Base-by-base conservation (phyloP, 148 eudicot species). In the Camellia granthamiana region DNA sequence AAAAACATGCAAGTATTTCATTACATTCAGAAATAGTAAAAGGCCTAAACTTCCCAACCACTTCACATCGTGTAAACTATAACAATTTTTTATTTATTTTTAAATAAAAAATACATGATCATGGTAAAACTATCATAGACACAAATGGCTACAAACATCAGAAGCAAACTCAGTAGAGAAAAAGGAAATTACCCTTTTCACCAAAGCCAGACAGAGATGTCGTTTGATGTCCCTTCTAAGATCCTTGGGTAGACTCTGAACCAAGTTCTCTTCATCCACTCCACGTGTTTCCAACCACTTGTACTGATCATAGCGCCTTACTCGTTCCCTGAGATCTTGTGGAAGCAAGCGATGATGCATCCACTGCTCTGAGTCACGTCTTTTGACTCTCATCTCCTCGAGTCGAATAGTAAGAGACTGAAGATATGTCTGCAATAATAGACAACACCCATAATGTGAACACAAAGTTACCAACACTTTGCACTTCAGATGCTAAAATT, bases 301-400 rank as follows among this genome's bases (percentile, higher is more conserved):
- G 82, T 91, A 91, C 76, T 91, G 94, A 81, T 91, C 94, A 81
- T 91, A 91, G 52, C 92, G 92, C 80, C 94, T 88, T 51, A 91
- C 94, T 18, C 94, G 89, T 80, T 89, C 92, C 79, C 94, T 84
- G 1, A 91, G 88, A 67, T 91, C 94, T 49, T 82, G 90, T 1
- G 94, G 94, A 43, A 91, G 88, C 81, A 91, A 79, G 47, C 94
- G 94, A 79, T 91, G 94, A 78, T 90, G 94, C 94, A 91, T 91
- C 92, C 94, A 91, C 83, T 91, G 94, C 86, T 91, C 92, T 46
- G 94, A 91, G 79, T 91, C 94, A 52, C 92, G 94, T 84, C 94
- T 89, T 86, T 91, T 91, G 55, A 91, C 92, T 80, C 94, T 91
- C 94, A 91, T 91, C 84, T 91, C 94, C 82, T 91, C 94, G 61